Evolutionary conservation across 2,329 filamentous ascomycete species (phyloP).

Genomic region (Aspergillus terreus): DNA sequence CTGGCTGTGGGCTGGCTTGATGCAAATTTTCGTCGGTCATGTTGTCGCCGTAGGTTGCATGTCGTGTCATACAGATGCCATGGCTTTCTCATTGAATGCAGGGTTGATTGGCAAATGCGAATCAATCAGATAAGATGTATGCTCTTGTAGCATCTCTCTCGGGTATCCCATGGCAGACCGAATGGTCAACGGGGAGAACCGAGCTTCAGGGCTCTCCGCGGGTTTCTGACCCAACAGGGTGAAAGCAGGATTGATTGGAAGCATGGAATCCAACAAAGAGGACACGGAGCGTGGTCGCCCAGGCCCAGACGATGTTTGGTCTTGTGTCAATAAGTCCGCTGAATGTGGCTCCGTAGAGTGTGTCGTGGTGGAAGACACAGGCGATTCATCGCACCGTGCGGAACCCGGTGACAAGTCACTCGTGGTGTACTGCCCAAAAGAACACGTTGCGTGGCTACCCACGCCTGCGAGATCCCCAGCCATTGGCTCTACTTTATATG

Average conservation of each 20-base stretch:
- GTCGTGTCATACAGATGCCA: conserved; percentile 12
- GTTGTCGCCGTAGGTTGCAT: background rate
- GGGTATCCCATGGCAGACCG: conserved; percentile 10
- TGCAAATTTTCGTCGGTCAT: background rate
- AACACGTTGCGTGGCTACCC: conserved; percentile 18
- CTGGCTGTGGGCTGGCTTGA: background rate
- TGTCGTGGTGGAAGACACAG: conserved; percentile 11
- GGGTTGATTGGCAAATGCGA: conserved; percentile 30
- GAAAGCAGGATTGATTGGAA: conserved; percentile 32
- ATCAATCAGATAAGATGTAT: conserved; percentile 16
- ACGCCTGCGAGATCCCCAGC: conserved; percentile 23
- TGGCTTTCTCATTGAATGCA: conserved; percentile 16
- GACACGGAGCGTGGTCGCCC: conserved; percentile 12
- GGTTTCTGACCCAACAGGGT: conserved; percentile 7
- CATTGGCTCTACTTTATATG: conserved; percentile 6
- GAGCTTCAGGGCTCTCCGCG: conserved; percentile 3
- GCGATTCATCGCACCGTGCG: conserved; percentile 11
- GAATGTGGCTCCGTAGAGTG: conserved; percentile 13
- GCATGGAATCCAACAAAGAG: conserved; percentile 26
- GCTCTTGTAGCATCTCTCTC: conserved; percentile 6
- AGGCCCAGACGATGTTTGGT: conserved; percentile 12
- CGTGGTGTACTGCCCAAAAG: conserved; percentile 7
- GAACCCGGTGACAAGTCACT: conserved; percentile 8
- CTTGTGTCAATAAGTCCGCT: conserved; percentile 11
- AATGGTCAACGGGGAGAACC: conserved; percentile 9